phyloP scores from a whole-genome alignment of 2,329 filamentous ascomycete genomes.

The Colletotrichum sp. region DNA sequence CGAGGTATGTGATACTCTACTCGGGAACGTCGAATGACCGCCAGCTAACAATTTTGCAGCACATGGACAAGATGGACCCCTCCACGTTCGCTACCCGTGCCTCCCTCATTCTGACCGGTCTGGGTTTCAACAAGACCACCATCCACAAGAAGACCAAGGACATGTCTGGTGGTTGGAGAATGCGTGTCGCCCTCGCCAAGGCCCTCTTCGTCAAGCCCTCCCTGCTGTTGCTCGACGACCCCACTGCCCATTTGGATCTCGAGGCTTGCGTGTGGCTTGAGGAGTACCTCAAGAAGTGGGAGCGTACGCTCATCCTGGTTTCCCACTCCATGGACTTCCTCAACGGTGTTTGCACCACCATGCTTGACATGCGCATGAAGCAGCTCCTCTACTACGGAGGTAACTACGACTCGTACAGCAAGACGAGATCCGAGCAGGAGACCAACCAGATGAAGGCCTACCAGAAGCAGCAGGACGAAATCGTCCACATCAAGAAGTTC shows the following conservation, averaged over 20 bases:
- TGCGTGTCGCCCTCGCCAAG: conserved; percentile 98
- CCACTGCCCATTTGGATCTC: conserved; percentile 98
- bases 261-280: conserved; percentile 99
- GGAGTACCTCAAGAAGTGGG: conserved; percentile 99
- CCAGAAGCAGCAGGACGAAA: conserved; percentile 98
- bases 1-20: conserved; percentile 70
- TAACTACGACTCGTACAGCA: conserved; percentile 98
- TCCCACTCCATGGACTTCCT: conserved; percentile 99
- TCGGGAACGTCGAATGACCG: not conserved
- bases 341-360: conserved; percentile 97
- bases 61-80: conserved; percentile 98
- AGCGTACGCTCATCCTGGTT: conserved; percentile 92
- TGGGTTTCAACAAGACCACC: conserved; percentile 98
- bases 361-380: conserved; percentile 97
- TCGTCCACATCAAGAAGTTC: conserved; percentile 99
- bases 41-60: conserved; percentile 54
- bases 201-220: conserved; percentile 98
- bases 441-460: conserved; percentile 99
- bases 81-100: conserved; percentile 96
- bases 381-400: conserved; percentile 97
- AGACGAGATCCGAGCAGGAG: conserved; percentile 94
- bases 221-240: conserved; percentile 94
- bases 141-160: conserved; percentile 99
- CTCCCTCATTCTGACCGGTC: conserved; percentile 95
- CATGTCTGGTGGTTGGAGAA: conserved; percentile 99